Evolutionary conservation across 2,329 filamentous ascomycete genomes (phyloP).

Genomic region (Colletotrichum tropicicola): DNA sequence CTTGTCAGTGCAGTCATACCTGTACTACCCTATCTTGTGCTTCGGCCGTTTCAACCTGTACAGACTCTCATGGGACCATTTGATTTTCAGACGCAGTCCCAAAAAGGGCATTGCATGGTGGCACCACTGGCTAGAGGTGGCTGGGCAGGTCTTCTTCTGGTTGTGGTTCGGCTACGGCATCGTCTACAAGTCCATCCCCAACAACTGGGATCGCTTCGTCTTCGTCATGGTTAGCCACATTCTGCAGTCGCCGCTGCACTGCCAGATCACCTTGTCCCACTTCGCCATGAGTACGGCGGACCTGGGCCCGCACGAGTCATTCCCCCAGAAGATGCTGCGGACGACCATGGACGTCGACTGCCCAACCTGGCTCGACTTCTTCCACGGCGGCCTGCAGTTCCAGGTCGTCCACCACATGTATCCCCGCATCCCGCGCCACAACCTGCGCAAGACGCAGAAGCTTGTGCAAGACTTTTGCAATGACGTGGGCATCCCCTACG

Average conservation of each 20-base stretch:
- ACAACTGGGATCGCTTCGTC: conserved; percentile 72
- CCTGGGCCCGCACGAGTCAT: conserved; percentile 84
- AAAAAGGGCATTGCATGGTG: conserved; percentile 82
- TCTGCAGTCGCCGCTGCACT: conserved; percentile 82
- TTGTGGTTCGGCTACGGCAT: conserved; percentile 86
- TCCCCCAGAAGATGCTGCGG: conserved; percentile 88
- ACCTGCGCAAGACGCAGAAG: conserved; percentile 78
- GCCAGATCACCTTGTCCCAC: conserved; percentile 91
- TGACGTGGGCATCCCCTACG: conserved; percentile 85
- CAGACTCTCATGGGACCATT: conserved; percentile 80
- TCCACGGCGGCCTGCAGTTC: conserved; percentile 90
- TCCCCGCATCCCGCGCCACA: conserved; percentile 85
- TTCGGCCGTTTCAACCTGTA: conserved; percentile 92
- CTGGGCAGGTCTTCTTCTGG: conserved; percentile 85
- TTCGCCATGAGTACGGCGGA: conserved; percentile 94
- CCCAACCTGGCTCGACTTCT: conserved; percentile 86
- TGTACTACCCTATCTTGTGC: conserved; percentile 83
- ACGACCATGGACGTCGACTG: conserved; percentile 96
- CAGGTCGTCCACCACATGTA: conserved; percentile 90
- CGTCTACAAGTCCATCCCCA: conserved; percentile 77
- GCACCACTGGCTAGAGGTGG: conserved; percentile 83
- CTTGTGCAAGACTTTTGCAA: conserved; percentile 83
- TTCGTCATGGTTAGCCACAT: conserved; percentile 86
- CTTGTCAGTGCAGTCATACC: conserved; percentile 79
- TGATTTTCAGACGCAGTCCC: conserved; percentile 75